These are phyloP conservation scores for Rhodotorula toruloides DNA, from an alignment of 768 basidiomycete species.

Conservation along the genomic window DNA sequence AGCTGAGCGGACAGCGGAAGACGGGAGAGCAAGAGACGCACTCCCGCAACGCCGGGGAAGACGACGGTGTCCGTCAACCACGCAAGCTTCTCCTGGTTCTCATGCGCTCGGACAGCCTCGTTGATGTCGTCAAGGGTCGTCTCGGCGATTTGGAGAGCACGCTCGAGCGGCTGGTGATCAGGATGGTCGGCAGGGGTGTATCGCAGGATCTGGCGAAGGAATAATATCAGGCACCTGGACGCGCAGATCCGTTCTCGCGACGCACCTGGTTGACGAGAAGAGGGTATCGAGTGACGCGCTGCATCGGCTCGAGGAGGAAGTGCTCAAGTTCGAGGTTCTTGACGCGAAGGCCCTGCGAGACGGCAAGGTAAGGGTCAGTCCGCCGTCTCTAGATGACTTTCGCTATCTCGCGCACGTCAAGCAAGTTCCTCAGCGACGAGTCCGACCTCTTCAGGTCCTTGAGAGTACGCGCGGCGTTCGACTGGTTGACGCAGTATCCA, in stretches of 20 bases:
- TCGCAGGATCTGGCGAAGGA: slow-evolving; percentile 67
- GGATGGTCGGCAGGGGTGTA: slow-evolving; percentile 62
- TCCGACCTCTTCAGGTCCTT: slow-evolving; percentile 29
- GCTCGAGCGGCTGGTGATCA: slow-evolving; percentile 48
- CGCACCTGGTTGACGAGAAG: slow-evolving; percentile 72
- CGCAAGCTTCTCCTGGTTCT: slow-evolving; percentile 69
- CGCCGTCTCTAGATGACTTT: neutral
- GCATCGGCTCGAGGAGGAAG: slow-evolving; percentile 42
- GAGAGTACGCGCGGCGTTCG: slow-evolving; percentile 36
- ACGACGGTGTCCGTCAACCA: slow-evolving; percentile 72
- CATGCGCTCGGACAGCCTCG: slow-evolving; percentile 77
- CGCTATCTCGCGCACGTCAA: slow-evolving; percentile 18
- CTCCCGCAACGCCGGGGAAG: slow-evolving; percentile 67
- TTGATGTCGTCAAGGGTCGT: slow-evolving; percentile 73
- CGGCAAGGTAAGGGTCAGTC: neutral
- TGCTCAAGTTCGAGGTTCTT: slow-evolving; percentile 41
- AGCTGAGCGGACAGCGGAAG: no score
- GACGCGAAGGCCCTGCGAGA: slow-evolving; percentile 15
- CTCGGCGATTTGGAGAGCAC: slow-evolving; percentile 63
- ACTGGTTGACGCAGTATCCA: slow-evolving; percentile 90
- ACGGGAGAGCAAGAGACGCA: slow-evolving; percentile 45
- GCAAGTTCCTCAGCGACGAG: slow-evolving; percentile 2
- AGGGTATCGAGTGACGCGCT: slow-evolving; percentile 84
- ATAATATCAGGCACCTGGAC: no score
- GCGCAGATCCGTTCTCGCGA: no score